These are phyloP conservation scores for Kluyveromyces lactis DNA, from an alignment of 805 yeast genomes.

Conservation along the genomic window DNA sequence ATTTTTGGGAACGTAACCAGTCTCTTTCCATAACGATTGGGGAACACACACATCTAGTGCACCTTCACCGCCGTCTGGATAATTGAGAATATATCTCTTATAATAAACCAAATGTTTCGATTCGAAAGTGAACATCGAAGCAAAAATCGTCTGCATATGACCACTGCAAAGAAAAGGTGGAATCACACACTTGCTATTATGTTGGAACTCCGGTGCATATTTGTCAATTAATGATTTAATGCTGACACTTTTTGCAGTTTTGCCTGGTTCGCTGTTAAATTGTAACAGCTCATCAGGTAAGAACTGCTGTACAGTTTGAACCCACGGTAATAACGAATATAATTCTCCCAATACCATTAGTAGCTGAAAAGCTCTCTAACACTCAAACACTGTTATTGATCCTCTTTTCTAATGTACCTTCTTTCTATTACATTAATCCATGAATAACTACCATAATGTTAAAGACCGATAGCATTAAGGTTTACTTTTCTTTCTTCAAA, in stretches of 20 bases:
- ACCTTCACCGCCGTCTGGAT: conserved; percentile 57
- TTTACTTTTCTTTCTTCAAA: no score
- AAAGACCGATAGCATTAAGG: no score
- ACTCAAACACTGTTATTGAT: no score
- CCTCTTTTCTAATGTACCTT: no score
- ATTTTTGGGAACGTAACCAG: conserved; percentile 19
- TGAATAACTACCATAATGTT: no score
- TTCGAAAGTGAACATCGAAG: conserved; percentile 41
- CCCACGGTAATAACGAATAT: conserved; percentile 1
- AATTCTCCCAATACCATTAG: not conserved
- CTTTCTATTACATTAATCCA: no score
- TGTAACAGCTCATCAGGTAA: conserved; percentile 7
- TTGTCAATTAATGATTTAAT: conserved; percentile 25
- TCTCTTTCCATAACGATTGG: conserved; percentile 27
- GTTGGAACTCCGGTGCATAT: conserved; percentile 36
- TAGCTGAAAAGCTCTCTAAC: no score
- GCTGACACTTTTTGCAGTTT: conserved; percentile 7
- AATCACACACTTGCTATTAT: conserved; percentile 39
- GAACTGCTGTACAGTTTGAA: conserved; percentile 7
- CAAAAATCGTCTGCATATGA: conserved; percentile 60
- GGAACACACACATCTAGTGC: conserved; percentile 61
- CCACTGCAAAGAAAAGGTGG: conserved; percentile 58
- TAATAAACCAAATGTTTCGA: conserved; percentile 47
- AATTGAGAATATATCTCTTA: conserved; percentile 47
- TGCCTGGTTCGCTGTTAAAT: not conserved